Evolutionary conservation across 805 yeast species (phyloP).

Genomic region (Candida berthetii): DNA sequence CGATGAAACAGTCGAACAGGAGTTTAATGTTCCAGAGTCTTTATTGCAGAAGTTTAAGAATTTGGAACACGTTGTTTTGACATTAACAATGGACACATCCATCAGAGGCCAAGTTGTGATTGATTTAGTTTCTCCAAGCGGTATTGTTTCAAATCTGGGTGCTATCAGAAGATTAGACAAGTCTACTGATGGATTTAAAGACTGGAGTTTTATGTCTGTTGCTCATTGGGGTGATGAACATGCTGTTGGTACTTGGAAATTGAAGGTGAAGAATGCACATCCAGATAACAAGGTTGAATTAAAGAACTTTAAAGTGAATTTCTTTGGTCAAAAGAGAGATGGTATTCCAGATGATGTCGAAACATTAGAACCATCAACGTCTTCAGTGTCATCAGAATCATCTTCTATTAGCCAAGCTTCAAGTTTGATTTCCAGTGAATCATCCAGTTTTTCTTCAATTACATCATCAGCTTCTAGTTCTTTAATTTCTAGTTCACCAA

Average conservation of each 20-base stretch:
- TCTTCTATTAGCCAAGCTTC: neutral
- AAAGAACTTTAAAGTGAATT: constrained; percentile 65
- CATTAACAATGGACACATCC: constrained; percentile 60
- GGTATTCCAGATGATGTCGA: constrained; percentile 22
- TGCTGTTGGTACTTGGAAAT: constrained; percentile 78
- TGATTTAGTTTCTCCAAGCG: constrained; percentile 67
- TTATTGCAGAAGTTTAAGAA: constrained; percentile 57
- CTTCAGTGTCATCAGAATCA: neutral
- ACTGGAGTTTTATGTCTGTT: constrained; percentile 96
- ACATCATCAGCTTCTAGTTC: neutral
- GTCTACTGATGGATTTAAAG: constrained; percentile 49
- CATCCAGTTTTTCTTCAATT: neutral
- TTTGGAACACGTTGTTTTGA: constrained; percentile 82
- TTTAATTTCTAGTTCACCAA: neutral
- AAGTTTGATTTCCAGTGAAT: neutral
- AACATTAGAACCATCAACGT: neutral
- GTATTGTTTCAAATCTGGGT: constrained; percentile 70
- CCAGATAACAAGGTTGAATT: constrained; percentile 35
- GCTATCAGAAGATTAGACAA: constrained; percentile 55
- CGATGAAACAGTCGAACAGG: constrained; percentile 24
- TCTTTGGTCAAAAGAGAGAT: constrained; percentile 73
- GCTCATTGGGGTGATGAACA: constrained; percentile 96
- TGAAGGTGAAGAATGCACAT: constrained; percentile 49
- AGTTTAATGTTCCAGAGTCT: constrained; percentile 38
- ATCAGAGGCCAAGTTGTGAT: constrained; percentile 68